Conservation (phyloP, 345 rosid genomes). For the Brassica incana region DNA sequence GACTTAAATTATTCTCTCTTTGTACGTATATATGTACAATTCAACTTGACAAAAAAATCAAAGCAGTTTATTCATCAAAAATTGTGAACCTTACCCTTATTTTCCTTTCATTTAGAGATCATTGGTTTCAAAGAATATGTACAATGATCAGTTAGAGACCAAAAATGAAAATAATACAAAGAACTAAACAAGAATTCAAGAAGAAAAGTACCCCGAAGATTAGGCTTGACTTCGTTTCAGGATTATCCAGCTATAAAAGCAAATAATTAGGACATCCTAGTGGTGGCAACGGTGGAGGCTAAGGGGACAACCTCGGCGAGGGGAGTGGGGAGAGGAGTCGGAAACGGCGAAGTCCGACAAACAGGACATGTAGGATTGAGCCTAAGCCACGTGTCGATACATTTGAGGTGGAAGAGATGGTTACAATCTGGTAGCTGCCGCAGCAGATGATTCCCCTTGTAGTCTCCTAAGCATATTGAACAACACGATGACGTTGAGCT, state of each 20-base stretch:
- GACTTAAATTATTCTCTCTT: background rate
- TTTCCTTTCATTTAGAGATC: background rate
- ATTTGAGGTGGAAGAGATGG: slow-evolving; percentile 74
- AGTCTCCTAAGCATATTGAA: slow-evolving; percentile 82
- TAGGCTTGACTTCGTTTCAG: background rate
- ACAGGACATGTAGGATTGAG: slow-evolving; percentile 76
- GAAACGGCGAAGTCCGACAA: slow-evolving; percentile 79
- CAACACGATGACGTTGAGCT: slow-evolving; percentile 59
- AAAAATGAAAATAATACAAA: background rate
- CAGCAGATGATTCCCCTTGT: slow-evolving; percentile 53
- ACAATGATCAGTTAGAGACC: slow-evolving; percentile 22
- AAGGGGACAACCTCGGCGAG: slow-evolving; percentile 80
- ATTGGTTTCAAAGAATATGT: background rate
- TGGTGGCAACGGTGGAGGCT: slow-evolving; percentile 42
- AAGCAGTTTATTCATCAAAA: slow-evolving; percentile 17
- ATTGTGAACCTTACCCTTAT: background rate
- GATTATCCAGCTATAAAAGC: background rate
- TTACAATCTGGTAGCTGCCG: slow-evolving; percentile 74
- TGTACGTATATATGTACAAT: background rate
- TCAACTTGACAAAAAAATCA: background rate
- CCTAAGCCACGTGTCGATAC: slow-evolving; percentile 85
- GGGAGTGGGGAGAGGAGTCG: slow-evolving; percentile 76
- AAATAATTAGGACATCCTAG: slow-evolving; percentile 45
- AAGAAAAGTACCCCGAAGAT: background rate
- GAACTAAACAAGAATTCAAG: background rate